These are phyloP conservation scores for Gentiana straminea DNA, from an alignment of 257 asterid species.

Conservation along the genomic window DNA sequence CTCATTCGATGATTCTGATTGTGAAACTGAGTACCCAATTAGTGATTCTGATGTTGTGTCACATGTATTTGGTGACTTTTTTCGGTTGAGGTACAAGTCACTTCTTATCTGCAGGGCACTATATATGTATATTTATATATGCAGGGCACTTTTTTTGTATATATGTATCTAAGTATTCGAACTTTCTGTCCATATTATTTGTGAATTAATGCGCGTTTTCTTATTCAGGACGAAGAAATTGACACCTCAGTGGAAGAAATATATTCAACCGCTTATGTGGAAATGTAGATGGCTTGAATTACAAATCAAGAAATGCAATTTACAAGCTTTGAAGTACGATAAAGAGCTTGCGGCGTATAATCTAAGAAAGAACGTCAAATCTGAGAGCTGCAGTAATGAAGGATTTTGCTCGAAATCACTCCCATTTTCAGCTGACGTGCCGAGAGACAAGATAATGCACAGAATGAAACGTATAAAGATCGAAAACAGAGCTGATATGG, in stretches of 20 bases:
- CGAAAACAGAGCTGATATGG: conserved; percentile 35
- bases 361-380: conserved; percentile 19
- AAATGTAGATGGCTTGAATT: conserved; percentile 81
- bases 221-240: conserved; percentile 47
- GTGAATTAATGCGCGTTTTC: not conserved
- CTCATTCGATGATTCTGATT: conserved; percentile 50
- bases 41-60: conserved; percentile 36
- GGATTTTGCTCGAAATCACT: conserved; percentile 32
- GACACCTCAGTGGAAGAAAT: conserved; percentile 67
- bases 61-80: conserved; percentile 24
- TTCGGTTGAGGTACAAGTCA: conserved; percentile 32
- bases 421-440: conserved; percentile 25
- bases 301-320: conserved; percentile 44
- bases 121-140: too few relatives aligned
- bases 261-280: conserved; percentile 56
- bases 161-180: too few relatives aligned
- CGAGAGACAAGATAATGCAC: conserved; percentile 21
- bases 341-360: conserved; percentile 33
- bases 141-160: too few relatives aligned
- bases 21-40: conserved; percentile 27
- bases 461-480: conserved; percentile 57
- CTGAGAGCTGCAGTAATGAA: conserved; percentile 14
- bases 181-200: too few relatives aligned
- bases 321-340: conserved; percentile 39
- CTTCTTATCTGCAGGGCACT: too few relatives aligned